Base-by-base conservation (phyloP, 306 rosid genomes). In the Quercus parvula region DNA sequence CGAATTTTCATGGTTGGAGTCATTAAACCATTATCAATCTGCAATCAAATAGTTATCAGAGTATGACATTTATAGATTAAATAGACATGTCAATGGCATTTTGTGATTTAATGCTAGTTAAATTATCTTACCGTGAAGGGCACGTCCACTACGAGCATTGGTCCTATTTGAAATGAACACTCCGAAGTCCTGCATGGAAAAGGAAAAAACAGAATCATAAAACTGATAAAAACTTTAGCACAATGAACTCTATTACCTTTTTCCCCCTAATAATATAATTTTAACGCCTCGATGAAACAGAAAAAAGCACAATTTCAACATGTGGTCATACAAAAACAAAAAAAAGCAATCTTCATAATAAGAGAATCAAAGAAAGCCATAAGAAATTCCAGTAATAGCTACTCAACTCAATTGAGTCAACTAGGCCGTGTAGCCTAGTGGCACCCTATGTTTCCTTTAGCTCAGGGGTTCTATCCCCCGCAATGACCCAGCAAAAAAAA, bases 1-100 rank as follows among this genome's bases (percentile, higher is more conserved):
- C 95, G 90, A 70, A 95, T 81, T 81, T 95, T 92, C 99, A 95
- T 84, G 13, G 99, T 95, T 3, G 99, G 97, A 73, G 97, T 95
- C 97, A 95, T 83, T 70, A 92, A 84, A 35, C 97, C 97, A 74
- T 86, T 84, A 56, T 95, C 99, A 80, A 95, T 86, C 99, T 95
- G 90, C 83, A 81, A 78, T 76, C 28, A 14, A 76, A 79, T 70
- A 17, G 67, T 82, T 73, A 85, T 31, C 54, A 19, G 64, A 75
- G 57, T 22, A 74, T 58, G 73, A 75, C 75, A 62, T 18, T 62
- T 72, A 44, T 56, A 56, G 6, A 61, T 61, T 38, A 49, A 33
- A 33, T 69, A 56, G 71, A 55, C 67, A 74, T 52, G 49, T 52
- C 38, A n/a, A 69, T 75, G 62, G 70, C 52, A 49, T n/a, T 33